Base-by-base conservation (phyloP, 2,329 filamentous ascomycete genomes). In the Ceratocystis cubensis region DNA sequence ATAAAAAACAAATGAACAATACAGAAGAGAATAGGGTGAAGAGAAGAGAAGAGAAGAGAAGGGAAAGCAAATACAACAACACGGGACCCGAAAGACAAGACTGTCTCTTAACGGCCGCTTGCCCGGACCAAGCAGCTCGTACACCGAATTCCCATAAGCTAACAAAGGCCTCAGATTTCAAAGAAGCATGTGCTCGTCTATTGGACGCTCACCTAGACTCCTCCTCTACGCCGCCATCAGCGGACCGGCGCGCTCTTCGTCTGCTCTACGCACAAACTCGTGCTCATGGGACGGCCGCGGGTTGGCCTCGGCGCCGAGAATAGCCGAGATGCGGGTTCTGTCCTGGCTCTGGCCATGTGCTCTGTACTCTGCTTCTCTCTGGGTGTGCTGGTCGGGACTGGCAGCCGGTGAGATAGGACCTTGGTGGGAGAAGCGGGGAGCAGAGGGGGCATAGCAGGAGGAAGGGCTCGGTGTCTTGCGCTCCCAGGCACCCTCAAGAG, bases 401-500 rank as follows among this genome's bases (percentile, higher is more conserved):
- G 80, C 78, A 53, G 79, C 75, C 5, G 81, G 80, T 7, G 82
- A 83, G 71, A 85, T 78, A 61, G 82, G 82, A 30, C 78, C 79
- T 59, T 72, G 73, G 61, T 72, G 74, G 22, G 20, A 44, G 63
- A 68, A 68, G n/a, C 66, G 63, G 17, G 50, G 33, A 13, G 22
- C 41, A 53, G 53, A 48, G 22, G 41, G 28, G 1, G 17, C 63
- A 56, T 48, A 53, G 22, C 17, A 22, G 13, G 63, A 44, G 15
- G 63, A 48, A 17, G 46, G 44, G 10, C 53, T 61, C 20, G 59
- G n/a, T 15, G 53, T 8, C 48, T 64, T 53, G 33, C 77, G 76
- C 73, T 79, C 81, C 85, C 87, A 91, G n/a, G 86, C 84, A 73
- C 87, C 85, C 76, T 90, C 88, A 22, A 91, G 79, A 44, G 84